Evolutionary conservation across 1,139 yeast species (phyloP), one percentile per base, ranked within the genome.

Genomic region (Ogataea hybrid): DNA sequence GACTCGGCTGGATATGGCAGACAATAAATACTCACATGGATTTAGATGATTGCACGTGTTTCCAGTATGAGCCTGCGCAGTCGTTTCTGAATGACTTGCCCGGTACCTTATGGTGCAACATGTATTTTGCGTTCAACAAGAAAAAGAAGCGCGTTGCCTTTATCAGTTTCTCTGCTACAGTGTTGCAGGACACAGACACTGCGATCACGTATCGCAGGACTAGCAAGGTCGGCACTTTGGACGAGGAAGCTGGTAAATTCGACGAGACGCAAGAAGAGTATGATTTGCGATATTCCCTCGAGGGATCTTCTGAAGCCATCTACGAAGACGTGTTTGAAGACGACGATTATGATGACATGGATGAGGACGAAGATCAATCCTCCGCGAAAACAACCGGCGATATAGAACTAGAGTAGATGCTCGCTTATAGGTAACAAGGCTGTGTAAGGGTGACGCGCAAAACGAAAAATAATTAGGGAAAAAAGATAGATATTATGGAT

Each of bases 51-150:
- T 87, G 95, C 58, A 78, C 77, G 35, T 83, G 87, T 18, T 89
- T 84, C 60, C 84, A 82, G 54, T 80, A 85, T 57, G 82, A 79
- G 46, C 95, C 96, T 2, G 78, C 87, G 10, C 89, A 85, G 52
- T 82, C 87, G 40, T 82, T 87, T 32, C 70, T 88, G 28, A 83
- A 85, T 51, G 86, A 81, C 69, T 81, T 70, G 62, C 83, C 85
- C 29, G 90, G 86, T 38, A 77, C 84, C 1, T 70, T 85, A 65
- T 92, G 98, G 98, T 84, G 92, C 30, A 73, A 83, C 59, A 87
- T 87, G 73, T 92, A 95, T 84, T 92, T 92, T 62, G 81, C 92
- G 40, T 89, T 86, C 65, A 92, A 88, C 66, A 89, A 87, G 64
- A 85, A 87, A 58, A 79, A 85, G 64, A 92, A 90, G 67, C 75